phyloP scores from a whole-genome alignment of 83 land plant genomes.

The Larix sibirica region DNA sequence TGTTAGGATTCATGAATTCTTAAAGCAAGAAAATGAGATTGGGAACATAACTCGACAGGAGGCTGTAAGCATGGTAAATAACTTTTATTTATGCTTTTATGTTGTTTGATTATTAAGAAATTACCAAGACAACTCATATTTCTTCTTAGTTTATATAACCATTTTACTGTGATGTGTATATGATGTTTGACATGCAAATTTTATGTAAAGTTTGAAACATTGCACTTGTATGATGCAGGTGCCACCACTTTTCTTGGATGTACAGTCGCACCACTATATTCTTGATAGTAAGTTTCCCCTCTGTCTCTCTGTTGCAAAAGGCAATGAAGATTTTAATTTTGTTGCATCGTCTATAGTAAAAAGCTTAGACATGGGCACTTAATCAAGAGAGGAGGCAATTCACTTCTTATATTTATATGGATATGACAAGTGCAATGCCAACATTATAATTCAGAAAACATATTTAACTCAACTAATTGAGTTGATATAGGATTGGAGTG shows the following conservation, averaged over 20 bases:
- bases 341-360: no score
- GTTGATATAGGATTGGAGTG: no score
- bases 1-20: constrained; percentile 89
- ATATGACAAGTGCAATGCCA: no score
- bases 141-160: neutral
- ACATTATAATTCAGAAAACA: no score
- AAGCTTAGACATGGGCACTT: neutral
- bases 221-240: constrained; percentile 52
- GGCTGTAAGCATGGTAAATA: constrained; percentile 97
- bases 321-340: no score
- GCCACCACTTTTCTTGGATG: constrained; percentile 94
- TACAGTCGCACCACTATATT: constrained; percentile 78
- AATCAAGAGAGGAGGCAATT: neutral
- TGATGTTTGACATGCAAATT: neutral
- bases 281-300: constrained; percentile 85
- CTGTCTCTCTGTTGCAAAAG: neutral
- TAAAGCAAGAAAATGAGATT: constrained; percentile 97
- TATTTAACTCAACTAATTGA: no score
- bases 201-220: no score
- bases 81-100: neutral
- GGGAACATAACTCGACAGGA: constrained; percentile 98
- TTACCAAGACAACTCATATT: neutral
- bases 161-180: neutral
- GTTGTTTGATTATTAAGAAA: neutral
- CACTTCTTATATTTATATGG: neutral